Base-by-base conservation (phyloP, 2,329 filamentous ascomycete genomes). In the Furcasterigmium furcatum region DNA sequence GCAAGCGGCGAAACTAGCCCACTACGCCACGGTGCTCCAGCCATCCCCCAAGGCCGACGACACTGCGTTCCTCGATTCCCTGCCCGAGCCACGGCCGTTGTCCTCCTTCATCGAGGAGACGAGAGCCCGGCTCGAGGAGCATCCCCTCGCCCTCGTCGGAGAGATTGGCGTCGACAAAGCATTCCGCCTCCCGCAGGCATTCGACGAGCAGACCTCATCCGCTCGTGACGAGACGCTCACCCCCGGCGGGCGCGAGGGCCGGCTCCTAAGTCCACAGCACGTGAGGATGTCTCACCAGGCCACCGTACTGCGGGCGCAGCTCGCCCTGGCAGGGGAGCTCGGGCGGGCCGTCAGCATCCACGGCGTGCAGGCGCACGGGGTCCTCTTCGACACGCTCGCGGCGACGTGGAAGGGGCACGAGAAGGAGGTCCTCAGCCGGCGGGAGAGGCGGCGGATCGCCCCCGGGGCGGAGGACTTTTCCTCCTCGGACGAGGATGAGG, bases 81-180 rank as follows among this genome's bases (percentile, higher is more conserved):
- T 91, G 1, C 84, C 85, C 1, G 68, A 76, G 12, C 85, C 87
- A 1, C 66, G 63, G 3, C 72, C 83, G 1, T 70, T 91, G 18
- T 82, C 77, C 1, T 51, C 67, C 9, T 82, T 85, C 53, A 59
- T 88, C 4, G 52, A 63, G 2, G 70, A 82, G 51, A 85, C 83
- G 0, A 73, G 74, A 9, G 51, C 54, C 4, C 73, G 79, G 20
- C 73, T 92, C 2, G 58, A 71, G 14, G 64, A 69, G 3, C 74
- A 84, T 43, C 85, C 84, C 3, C 58, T 74, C 5, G 85, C 87
- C 2, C 73, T 92, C 1, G 72, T 94, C 2, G 88, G 88, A 16
- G 88, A 94, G 64, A 77, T 91, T 22, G 88, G 88, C 1, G 64
- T 94, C 14, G 88, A 94, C 64, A 87, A 85, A 55, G 79, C 79